Percentiles rank a stretch among this genome's conserved stretches.
These are phyloP conservation scores for Pseudomonodictys pantanalensis DNA, from an alignment of 495 filamentous ascomycete genomes.

Conservation along the genomic window DNA sequence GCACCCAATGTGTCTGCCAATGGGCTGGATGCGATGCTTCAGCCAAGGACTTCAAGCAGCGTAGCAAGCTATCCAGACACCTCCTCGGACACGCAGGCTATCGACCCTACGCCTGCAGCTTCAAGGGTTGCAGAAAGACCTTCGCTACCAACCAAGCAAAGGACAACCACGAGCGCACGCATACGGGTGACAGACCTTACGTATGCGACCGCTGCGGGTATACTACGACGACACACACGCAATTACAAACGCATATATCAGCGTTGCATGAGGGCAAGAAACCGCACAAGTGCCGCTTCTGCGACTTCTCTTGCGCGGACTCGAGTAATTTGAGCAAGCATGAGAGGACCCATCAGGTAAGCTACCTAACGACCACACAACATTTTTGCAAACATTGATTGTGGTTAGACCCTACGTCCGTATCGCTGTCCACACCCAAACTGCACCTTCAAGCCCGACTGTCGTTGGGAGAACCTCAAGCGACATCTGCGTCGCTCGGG, in stretches of 20 bases:
- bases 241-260: slow-evolving; percentile 29
- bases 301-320: slow-evolving; percentile 30
- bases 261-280: slow-evolving; percentile 28
- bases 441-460: slow-evolving; percentile 33
- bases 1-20: slow-evolving; percentile 23
- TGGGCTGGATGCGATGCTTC: slow-evolving; percentile 27
- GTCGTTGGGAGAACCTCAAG: slow-evolving; percentile 35
- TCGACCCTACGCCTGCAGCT: slow-evolving; percentile 25
- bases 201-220: slow-evolving; percentile 28
- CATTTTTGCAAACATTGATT: too few species aligned
- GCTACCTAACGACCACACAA: not conserved
- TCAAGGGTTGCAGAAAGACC: slow-evolving; percentile 25
- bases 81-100: slow-evolving; percentile 29
- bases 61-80: slow-evolving; percentile 29
- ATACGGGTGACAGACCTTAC: slow-evolving; percentile 31
- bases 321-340: slow-evolving; percentile 33
- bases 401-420: slow-evolving; percentile 20
- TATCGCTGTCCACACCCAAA: slow-evolving; percentile 30
- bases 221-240: slow-evolving; percentile 30
- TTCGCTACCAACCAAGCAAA: slow-evolving; percentile 34
- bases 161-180: slow-evolving; percentile 34
- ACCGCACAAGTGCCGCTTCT: slow-evolving; percentile 27
- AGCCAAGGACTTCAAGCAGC: slow-evolving; percentile 31
- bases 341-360: slow-evolving; percentile 28
- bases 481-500: slow-evolving; percentile 27